phyloP scores from a whole-genome alignment of 129 eudicot genomes.

The Arctium minus region DNA sequence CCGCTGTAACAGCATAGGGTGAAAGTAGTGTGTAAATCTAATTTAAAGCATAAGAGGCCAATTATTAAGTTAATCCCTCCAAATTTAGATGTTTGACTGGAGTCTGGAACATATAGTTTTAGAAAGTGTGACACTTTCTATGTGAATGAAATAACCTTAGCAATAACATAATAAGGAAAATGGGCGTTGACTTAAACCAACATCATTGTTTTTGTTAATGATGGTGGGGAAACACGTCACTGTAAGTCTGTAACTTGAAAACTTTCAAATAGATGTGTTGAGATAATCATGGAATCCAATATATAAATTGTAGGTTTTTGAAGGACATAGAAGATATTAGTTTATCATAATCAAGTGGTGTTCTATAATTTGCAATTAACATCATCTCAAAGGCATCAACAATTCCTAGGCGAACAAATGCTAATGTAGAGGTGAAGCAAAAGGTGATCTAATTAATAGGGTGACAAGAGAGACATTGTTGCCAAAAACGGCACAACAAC shows the following conservation, averaged over 20 bases:
- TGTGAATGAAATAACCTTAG: no score
- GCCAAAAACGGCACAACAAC: background rate
- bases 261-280: background rate
- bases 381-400: background rate
- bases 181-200: no score
- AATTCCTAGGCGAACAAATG: background rate
- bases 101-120: background rate
- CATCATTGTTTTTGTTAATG: background rate
- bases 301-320: background rate
- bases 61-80: background rate
- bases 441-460: background rate
- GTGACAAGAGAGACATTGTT: background rate
- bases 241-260: background rate
- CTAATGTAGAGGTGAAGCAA: background rate
- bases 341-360: background rate
- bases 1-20: no score
- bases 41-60: background rate
- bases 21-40: background rate
- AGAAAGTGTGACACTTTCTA: background rate
- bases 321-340: background rate
- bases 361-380: background rate
- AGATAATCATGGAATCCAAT: background rate
- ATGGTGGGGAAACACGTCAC: background rate
- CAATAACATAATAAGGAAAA: no score
- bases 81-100: no score